phyloP scores from a whole-genome alignment of 345 rosid genomes.

The sweet orange (Citrus sinensis) region DVS_A1.0 CM039162.1:31665501-31666000 shows the following conservation, averaged over 20 bases:
- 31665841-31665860: background rate
- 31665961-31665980: background rate
- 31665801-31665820: background rate
- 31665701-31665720: background rate
- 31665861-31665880: background rate
- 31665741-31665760: no score
- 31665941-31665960: background rate
- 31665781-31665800: no score
- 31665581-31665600: no score
- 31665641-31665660: background rate
- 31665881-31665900: background rate
- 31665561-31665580: background rate
- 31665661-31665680: background rate
- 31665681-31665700: background rate
- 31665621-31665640: background rate
- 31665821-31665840: background rate
- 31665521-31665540: no score
- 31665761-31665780: no score
- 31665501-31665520: background rate
- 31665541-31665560: no score
- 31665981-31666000: background rate
- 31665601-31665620: background rate
- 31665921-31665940: background rate
- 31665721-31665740: background rate
- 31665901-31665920: constrained; percentile 1